phyloP scores from a whole-genome alignment of 1,284 basidiomycete species.

The Irpex sp. region DNA sequence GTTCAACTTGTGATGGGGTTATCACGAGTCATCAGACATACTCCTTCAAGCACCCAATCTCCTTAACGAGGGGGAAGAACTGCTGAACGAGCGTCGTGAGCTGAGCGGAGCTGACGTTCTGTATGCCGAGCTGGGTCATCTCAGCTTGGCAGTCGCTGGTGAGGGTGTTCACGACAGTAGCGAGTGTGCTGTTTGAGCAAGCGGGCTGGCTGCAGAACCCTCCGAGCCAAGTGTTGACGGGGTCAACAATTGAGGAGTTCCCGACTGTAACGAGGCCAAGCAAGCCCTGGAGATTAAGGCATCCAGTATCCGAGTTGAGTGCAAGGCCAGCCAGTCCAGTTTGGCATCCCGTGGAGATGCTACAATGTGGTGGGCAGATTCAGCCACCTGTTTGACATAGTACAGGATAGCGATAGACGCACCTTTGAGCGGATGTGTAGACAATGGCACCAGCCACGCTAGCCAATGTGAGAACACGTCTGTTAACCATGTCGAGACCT shows the following conservation, averaged over 20 bases:
- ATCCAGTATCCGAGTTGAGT: conserved; percentile 41
- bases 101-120: conserved; percentile 18
- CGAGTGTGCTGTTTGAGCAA: conserved; percentile 57
- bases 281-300: conserved; percentile 49
- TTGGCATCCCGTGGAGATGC: conserved; percentile 38
- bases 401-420: conserved; percentile 2
- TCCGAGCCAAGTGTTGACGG: conserved; percentile 55
- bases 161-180: conserved; percentile 42
- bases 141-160: conserved; percentile 51
- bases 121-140: conserved; percentile 33
- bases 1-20: too few relatives aligned
- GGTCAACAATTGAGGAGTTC: conserved; percentile 44
- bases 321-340: conserved; percentile 33
- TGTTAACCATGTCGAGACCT: conserved; percentile 7
- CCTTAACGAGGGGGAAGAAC: conserved; percentile 47
- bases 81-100: conserved; percentile 13
- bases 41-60: conserved; percentile 54
- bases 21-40: conserved; percentile 29
- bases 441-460: conserved; percentile 6
- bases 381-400: not conserved
- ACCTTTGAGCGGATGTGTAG: conserved; percentile 12
- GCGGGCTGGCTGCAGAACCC: conserved; percentile 48
- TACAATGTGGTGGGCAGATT: conserved; percentile 11
- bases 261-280: conserved; percentile 34
- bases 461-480: conserved; percentile 3